Conservation (phyloP, 2,329 filamentous ascomycete species). For the Conoideocrella luteorostrata region DNA sequence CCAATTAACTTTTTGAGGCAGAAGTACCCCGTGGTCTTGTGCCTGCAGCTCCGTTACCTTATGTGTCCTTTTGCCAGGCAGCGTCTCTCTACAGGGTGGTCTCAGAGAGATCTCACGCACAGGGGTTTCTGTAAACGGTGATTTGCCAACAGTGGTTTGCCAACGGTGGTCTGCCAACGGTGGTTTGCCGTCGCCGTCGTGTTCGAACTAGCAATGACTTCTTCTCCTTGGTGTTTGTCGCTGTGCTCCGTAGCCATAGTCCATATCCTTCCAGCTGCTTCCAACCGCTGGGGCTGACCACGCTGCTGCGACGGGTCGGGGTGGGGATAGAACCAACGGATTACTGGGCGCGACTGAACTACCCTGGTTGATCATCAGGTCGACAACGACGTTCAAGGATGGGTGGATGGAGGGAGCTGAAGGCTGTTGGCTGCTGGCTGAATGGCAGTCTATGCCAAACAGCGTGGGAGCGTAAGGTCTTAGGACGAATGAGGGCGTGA, state of each 20-base stretch:
- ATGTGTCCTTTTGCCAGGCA: too few relatives aligned
- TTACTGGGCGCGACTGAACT: slow-evolving; percentile 13
- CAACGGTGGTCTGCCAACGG: too few relatives aligned
- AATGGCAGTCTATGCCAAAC: neutral
- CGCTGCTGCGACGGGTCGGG: slow-evolving; percentile 5
- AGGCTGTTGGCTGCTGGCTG: too few relatives aligned
- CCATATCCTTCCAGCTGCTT: slow-evolving; percentile 14
- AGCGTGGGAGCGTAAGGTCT: too few relatives aligned
- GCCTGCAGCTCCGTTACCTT: too few relatives aligned
- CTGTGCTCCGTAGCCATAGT: neutral
- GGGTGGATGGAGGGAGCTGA: neutral
- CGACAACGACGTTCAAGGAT: slow-evolving; percentile 2
- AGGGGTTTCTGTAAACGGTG: too few relatives aligned
- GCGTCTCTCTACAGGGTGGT: too few relatives aligned
- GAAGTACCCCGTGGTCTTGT: too few relatives aligned
- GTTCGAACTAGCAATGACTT: neutral
- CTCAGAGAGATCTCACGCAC: too few relatives aligned
- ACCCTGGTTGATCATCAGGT: slow-evolving; percentile 17
- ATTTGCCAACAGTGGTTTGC: too few relatives aligned
- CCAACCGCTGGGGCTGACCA: slow-evolving; percentile 10
- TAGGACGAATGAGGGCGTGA: neutral
- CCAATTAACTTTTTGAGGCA: too few relatives aligned
- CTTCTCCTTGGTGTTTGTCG: neutral
- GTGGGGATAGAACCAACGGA: slow-evolving; percentile 6
- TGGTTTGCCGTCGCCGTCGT: too few relatives aligned